Conservation (phyloP, 345 rosid species). For the Murraya paniculata region DNA sequence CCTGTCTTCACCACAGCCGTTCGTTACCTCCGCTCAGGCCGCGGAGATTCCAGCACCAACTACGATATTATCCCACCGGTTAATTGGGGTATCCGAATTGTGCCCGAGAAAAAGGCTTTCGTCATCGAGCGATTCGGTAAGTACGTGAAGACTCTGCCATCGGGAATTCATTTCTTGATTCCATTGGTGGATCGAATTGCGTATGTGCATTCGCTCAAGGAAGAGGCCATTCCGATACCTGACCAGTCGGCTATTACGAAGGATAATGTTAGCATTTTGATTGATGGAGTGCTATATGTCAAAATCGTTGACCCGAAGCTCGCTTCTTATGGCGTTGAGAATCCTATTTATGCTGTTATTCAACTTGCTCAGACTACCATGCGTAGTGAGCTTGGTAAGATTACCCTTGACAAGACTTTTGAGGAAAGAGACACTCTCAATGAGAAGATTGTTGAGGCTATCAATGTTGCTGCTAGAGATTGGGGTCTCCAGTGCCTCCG, state of each 20-base stretch:
- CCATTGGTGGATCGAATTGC: conserved; percentile 91
- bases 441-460: conserved; percentile 91
- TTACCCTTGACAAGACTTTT: conserved; percentile 94
- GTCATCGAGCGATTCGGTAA: conserved; percentile 92
- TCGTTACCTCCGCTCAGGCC: conserved; percentile 47
- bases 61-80: conserved; percentile 71
- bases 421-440: conserved; percentile 93
- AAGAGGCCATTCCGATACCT: conserved; percentile 89
- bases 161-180: conserved; percentile 84
- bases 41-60: conserved; percentile 47
- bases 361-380: conserved; percentile 96
- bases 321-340: conserved; percentile 96
- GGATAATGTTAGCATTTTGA: conserved; percentile 92
- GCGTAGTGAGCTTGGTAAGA: conserved; percentile 98
- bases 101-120: conserved; percentile 84
- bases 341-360: conserved; percentile 83
- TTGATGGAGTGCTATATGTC: conserved; percentile 88
- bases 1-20: conserved; percentile 30
- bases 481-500: conserved; percentile 98
- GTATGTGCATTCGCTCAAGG: conserved; percentile 94
- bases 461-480: conserved; percentile 83
- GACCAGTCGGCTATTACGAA: conserved; percentile 91
- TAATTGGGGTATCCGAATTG: conserved; percentile 89
- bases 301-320: conserved; percentile 87
- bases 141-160: conserved; percentile 67